A percentile compares a stretch with the other conserved stretches of the same genome.
Evolutionary conservation across 331 rosid genomes (phyloP).

Genomic region (Quercus lobata): DNA sequence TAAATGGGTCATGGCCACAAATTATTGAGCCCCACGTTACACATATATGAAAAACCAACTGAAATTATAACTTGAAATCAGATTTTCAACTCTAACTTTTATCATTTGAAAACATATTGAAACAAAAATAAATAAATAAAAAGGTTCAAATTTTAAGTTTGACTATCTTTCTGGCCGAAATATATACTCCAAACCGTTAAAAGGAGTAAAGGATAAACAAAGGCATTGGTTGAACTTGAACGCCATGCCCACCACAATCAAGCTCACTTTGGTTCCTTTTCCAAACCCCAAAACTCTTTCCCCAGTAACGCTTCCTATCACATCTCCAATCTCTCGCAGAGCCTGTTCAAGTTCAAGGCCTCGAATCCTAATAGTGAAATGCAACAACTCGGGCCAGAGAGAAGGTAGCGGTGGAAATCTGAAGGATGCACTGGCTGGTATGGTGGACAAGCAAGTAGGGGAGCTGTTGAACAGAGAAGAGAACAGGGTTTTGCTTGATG

Average conservation of each 20-base stretch:
- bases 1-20: too few relatives aligned
- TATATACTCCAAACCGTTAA: too few relatives aligned
- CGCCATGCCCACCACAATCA: conserved; percentile 29
- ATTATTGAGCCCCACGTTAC: too few relatives aligned
- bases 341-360: conserved; percentile 15
- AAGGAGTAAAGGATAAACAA: not conserved
- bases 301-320: conserved; percentile 2
- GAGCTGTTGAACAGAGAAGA: conserved; percentile 61
- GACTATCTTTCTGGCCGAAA: too few relatives aligned
- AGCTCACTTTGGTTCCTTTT: conserved; percentile 24
- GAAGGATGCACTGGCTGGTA: conserved; percentile 49
- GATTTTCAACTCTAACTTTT: too few relatives aligned
- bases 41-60: too few relatives aligned
- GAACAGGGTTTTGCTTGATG: conserved; percentile 69
- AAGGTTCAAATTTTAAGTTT: too few relatives aligned
- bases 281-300: conserved; percentile 20
- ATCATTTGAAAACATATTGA: too few relatives aligned
- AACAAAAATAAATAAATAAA: too few relatives aligned
- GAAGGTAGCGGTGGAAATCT: conserved; percentile 12
- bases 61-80: too few relatives aligned
- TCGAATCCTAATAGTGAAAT: conserved; percentile 16
- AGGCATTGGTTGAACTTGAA: too few relatives aligned
- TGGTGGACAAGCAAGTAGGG: conserved; percentile 53
- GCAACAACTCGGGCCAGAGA: conserved; percentile 34
- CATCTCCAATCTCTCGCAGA: conserved; percentile 7